Base-by-base conservation (phyloP, 2,329 filamentous ascomycete genomes). In the Colletotrichum spinosum region DNA sequence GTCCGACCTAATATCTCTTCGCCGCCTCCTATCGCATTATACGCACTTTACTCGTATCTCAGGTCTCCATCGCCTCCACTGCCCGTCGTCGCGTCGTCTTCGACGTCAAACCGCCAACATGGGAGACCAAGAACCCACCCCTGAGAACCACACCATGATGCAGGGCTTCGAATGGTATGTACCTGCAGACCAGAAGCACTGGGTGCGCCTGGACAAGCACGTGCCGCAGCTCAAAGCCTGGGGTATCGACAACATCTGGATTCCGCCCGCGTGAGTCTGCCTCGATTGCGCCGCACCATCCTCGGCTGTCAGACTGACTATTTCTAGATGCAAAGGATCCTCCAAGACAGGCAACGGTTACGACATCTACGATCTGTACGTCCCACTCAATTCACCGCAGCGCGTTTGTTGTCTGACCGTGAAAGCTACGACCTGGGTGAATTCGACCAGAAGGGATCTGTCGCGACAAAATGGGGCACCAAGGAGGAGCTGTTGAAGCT, bases 151-250 rank as follows among this genome's bases (percentile, higher is more conserved):
- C 72, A 84, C 87, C 55, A 86, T 92, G 77, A 84, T 92, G 75
- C 89, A 93, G 77, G 87, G 84, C 12, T 92, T 92, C 72, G 90
- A 93, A 79, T 93, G 90, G 90, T 89, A 92, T 71, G 85, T 89
- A 6, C 88, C 89, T 3, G 85, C 84, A 42, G 86, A 90, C 63
- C 78, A 85, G 65, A 80, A 83, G 68, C 90, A 92, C 76, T 92
- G 88, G 85, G 78, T 83, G 54, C 85, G 89, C 13, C 83, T 92
- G 2, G 78, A 80, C 44, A 80, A 81, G 53, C 83, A 84, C 4
- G 73, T 91, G 2, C 83, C 86, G 0, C 81, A 82, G 41, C 80
- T 92, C 12, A 87, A 88, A 71, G 79, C 81, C 0, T 84, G 88
- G 57, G 90, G 90, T 2, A 82, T 92, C 61, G 85, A 88, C 69